Conservation (phyloP, 495 filamentous ascomycete genomes). For the Daldinia bambusicola region DNA sequence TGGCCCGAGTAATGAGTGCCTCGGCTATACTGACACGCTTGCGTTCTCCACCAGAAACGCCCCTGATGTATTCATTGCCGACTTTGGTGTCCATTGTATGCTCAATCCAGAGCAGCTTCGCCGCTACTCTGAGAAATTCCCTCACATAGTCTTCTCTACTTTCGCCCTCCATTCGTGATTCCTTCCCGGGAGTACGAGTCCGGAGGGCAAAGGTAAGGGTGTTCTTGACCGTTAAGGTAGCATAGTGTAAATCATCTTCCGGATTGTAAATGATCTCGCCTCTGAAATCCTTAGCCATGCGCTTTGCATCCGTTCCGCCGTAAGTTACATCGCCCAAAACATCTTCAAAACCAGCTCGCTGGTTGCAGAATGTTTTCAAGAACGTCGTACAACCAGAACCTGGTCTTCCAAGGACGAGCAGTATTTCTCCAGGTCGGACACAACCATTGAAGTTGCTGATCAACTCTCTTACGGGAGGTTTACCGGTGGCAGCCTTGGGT, state of each 20-base stretch:
- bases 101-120: constrained; percentile 76
- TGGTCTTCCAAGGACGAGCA: constrained; percentile 76
- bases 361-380: constrained; percentile 74
- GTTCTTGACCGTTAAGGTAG: constrained; percentile 74
- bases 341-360: constrained; percentile 69
- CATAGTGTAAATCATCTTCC: constrained; percentile 81
- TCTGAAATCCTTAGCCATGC: constrained; percentile 53
- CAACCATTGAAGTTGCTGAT: constrained; percentile 67
- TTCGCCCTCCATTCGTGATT: constrained; percentile 68
- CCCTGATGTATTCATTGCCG: constrained; percentile 83
- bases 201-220: constrained; percentile 78
- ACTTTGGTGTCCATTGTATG: constrained; percentile 87
- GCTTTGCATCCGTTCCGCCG: constrained; percentile 67
- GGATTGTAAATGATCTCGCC: constrained; percentile 69
- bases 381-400: constrained; percentile 79
- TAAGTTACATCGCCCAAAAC: constrained; percentile 72
- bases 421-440: constrained; percentile 59
- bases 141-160: constrained; percentile 68
- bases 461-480: constrained; percentile 65
- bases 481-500: constrained; percentile 51
- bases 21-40: constrained; percentile 68
- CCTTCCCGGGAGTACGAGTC: constrained; percentile 72
- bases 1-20: constrained; percentile 51
- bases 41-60: constrained; percentile 72
- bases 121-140: constrained; percentile 74